These are phyloP conservation scores for Ceratocystis papillata DNA, from an alignment of 2,329 filamentous ascomycete genomes.

Conservation along the genomic window DNA sequence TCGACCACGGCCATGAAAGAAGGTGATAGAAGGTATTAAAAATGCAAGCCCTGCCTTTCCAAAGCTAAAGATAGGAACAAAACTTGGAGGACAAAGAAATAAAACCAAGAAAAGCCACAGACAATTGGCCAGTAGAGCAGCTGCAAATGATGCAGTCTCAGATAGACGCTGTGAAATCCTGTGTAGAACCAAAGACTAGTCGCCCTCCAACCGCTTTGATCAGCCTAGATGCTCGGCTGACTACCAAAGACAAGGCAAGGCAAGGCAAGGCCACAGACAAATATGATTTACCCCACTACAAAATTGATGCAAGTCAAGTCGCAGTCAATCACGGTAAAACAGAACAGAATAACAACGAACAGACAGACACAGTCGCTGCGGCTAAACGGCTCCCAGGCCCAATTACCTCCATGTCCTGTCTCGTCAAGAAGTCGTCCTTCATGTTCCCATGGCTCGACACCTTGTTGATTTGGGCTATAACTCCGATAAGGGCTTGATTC, in stretches of 20 bases:
- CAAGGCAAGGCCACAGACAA: not conserved
- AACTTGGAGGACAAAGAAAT: not conserved
- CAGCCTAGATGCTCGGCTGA: not conserved
- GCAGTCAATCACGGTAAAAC: not conserved
- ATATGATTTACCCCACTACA: not conserved
- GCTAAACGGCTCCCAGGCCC: not conserved
- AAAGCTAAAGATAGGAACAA: slow-evolving; percentile 2
- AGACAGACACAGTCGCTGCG: not conserved
- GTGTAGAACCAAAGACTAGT: not conserved
- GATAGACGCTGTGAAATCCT: not conserved
- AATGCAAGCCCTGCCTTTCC: no score
- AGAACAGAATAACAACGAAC: not conserved
- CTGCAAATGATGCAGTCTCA: not conserved
- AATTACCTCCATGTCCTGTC: not conserved
- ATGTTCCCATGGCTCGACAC: no score
- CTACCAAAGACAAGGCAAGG: not conserved
- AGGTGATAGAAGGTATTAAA: not conserved
- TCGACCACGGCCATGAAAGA: not conserved
- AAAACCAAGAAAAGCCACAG: not conserved
- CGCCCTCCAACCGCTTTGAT: not conserved
- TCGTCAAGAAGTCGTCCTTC: not conserved
- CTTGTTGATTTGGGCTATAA: no score
- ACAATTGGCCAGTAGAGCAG: not conserved
- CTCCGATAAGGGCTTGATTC: not conserved
- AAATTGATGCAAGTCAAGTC: not conserved